Conservation (phyloP, 2,329 filamentous ascomycete species). For the Zymoseptoria ardabiliae region DNA sequence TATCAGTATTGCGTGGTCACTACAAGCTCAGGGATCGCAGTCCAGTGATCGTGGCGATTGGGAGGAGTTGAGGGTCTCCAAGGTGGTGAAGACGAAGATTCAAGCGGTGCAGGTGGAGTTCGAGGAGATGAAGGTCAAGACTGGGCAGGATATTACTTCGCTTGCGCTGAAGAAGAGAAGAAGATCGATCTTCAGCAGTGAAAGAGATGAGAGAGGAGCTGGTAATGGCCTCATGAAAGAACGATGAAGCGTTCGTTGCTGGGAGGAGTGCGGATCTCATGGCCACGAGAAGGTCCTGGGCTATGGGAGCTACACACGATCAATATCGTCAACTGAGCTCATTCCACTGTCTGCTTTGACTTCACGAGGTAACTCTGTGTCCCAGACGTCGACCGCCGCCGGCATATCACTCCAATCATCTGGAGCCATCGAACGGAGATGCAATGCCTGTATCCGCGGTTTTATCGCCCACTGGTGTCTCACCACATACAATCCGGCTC, state of each 20-base stretch:
- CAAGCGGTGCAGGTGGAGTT: constrained; percentile 24
- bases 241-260: background rate
- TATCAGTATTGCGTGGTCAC: constrained; percentile 79
- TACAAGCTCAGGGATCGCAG: constrained; percentile 33
- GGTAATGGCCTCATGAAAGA: background rate
- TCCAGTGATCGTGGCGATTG: background rate
- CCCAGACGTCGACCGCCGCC: too few species aligned
- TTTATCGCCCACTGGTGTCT: background rate
- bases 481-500: background rate
- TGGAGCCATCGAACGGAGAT: background rate
- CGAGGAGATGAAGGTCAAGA: constrained; percentile 40
- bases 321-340: too few species aligned
- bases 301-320: background rate
- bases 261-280: background rate
- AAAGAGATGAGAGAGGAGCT: background rate
- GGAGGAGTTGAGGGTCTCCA: constrained; percentile 2
- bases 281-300: background rate
- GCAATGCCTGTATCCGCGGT: background rate
- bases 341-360: background rate
- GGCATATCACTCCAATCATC: too few species aligned
- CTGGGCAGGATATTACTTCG: constrained; percentile 34
- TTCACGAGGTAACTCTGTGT: too few species aligned
- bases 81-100: constrained; percentile 8
- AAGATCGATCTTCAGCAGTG: background rate
- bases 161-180: constrained; percentile 15